Evolutionary conservation across 768 basidiomycete genomes (phyloP).

Genomic region (Suillus decipiens): DNA sequence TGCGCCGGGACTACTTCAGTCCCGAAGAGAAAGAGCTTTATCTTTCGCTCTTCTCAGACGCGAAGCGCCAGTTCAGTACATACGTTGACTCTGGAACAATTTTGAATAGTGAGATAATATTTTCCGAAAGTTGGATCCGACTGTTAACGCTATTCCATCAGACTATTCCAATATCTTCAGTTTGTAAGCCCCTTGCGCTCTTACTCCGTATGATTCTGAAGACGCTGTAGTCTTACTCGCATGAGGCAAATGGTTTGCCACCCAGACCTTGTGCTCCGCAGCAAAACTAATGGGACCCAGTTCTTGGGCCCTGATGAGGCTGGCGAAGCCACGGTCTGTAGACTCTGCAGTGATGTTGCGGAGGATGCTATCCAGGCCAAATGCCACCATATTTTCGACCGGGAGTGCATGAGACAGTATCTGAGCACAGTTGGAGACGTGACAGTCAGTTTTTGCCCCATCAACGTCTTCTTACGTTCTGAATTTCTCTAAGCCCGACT

Average conservation of each 20-base stretch:
- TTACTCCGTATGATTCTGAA: not conserved
- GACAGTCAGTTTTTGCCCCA: conserved; percentile 42
- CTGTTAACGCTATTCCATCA: conserved; percentile 24
- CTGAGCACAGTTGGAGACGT: conserved; percentile 72
- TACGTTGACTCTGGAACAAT: conserved; percentile 90
- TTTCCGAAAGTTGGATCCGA: conserved; percentile 5
- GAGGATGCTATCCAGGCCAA: conserved; percentile 96
- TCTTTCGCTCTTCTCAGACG: conserved; percentile 87
- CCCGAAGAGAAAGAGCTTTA: conserved; percentile 97
- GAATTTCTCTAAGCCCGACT: conserved; percentile 63
- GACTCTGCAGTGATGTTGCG: conserved; percentile 95
- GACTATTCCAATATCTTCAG: conserved; percentile 92
- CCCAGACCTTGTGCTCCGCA: conserved; percentile 90
- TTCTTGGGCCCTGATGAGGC: conserved; percentile 58
- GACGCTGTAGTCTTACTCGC: conserved; percentile 72
- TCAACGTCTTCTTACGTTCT: not conserved
- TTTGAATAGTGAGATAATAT: conserved; percentile 73
- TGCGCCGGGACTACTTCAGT: conserved; percentile 91
- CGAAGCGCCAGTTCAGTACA: conserved; percentile 88
- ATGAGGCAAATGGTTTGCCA: conserved; percentile 97
- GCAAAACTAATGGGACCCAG: conserved; percentile 71
- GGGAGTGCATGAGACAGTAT: conserved; percentile 95
- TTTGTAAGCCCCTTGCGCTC: conserved; percentile 46
- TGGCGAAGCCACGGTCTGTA: conserved; percentile 82
- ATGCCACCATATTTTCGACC: conserved; percentile 93